phyloP scores from a whole-genome alignment of 2,329 filamentous ascomycete species.

The Stenocarpella maydis region DNA sequence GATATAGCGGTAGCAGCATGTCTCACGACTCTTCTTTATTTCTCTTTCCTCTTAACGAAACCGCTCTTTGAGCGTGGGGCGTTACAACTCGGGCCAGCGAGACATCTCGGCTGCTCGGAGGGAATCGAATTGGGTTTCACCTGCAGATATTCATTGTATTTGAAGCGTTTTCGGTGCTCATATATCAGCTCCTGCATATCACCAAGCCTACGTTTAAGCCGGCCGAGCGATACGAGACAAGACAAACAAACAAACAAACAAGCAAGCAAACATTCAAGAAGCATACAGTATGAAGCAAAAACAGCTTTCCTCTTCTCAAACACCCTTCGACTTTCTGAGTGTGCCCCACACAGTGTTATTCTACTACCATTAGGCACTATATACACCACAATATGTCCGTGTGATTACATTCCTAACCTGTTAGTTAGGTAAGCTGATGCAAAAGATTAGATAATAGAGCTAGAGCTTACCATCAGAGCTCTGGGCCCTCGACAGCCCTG shows the following conservation, averaged over 20 bases:
- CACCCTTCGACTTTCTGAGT: too few species aligned
- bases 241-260: too few species aligned
- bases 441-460: too few species aligned
- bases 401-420: too few species aligned
- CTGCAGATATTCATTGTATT: background rate
- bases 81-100: background rate
- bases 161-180: background rate
- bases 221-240: background rate
- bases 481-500: background rate
- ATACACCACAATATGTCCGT: too few species aligned
- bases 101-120: background rate
- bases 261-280: too few species aligned
- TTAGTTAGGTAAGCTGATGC: too few species aligned
- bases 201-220: background rate
- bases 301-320: too few species aligned
- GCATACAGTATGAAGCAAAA: too few species aligned
- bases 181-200: background rate
- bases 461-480: background rate
- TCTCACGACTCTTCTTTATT: background rate
- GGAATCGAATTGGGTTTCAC: background rate
- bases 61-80: background rate
- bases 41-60: too few species aligned
- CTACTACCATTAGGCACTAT: too few species aligned
- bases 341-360: too few species aligned
- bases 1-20: background rate